Evolutionary conservation across 1,139 yeast genomes (phyloP).

Genomic region (Neolecta irregularis): DNA sequence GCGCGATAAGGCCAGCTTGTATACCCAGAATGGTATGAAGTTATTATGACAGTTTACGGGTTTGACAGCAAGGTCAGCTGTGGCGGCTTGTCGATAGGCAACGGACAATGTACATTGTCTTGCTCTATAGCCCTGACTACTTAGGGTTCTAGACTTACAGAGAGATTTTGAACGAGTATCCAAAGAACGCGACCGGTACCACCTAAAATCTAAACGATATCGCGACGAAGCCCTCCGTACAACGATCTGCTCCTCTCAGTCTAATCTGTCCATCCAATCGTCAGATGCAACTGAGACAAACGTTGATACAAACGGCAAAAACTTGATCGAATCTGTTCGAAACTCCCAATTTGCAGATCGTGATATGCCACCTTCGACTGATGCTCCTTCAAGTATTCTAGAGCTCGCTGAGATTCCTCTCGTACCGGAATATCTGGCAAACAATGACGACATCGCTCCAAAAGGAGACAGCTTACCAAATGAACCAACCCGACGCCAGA

Average conservation of each 20-base stretch:
- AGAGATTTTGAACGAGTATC: conserved; percentile 19
- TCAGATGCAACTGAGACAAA: background rate
- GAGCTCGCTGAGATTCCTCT: too few species aligned
- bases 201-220: conserved; percentile 6
- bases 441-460: too few species aligned
- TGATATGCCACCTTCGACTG: too few species aligned
- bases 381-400: too few species aligned
- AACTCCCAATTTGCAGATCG: background rate
- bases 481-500: too few species aligned
- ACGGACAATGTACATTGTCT: conserved; percentile 17
- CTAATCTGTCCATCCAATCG: too few species aligned
- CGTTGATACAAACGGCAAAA: background rate
- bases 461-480: too few species aligned
- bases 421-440: too few species aligned
- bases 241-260: too few species aligned
- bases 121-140: background rate
- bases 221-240: conserved; percentile 1
- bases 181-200: conserved; percentile 16
- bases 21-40: conserved; percentile 1
- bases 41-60: too few species aligned
- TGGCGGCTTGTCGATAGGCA: conserved; percentile 22
- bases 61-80: conserved; percentile 21
- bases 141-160: conserved; percentile 20
- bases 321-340: too few species aligned
- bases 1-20: background rate